These are phyloP conservation scores for Ustilago curta DNA, from an alignment of 1,284 basidiomycete genomes.

Conservation along the genomic window DNA sequence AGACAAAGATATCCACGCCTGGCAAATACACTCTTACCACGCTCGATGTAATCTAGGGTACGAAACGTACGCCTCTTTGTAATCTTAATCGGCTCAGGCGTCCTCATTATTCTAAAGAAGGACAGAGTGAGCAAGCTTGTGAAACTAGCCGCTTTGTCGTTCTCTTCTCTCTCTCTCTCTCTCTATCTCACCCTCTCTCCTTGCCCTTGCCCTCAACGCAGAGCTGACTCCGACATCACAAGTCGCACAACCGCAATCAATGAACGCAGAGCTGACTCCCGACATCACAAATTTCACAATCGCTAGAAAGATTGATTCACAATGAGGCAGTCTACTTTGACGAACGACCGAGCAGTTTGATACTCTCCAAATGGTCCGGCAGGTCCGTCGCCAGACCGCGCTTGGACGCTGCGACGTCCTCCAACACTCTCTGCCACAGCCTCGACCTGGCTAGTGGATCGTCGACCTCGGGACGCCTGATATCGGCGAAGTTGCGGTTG, in stretches of 20 bases:
- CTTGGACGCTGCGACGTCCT: constrained; percentile 40
- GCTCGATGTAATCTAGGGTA: constrained; percentile 10
- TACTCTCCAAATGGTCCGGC: constrained; percentile 39
- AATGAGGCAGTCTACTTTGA: constrained; percentile 1
- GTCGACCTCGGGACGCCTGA: constrained; percentile 50
- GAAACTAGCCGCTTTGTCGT: too few species aligned
- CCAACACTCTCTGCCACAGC: constrained; percentile 49
- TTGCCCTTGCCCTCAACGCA: too few species aligned
- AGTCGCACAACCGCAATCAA: too few species aligned
- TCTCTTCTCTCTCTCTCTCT: too few species aligned
- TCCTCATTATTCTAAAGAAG: background rate
- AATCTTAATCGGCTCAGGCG: constrained; percentile 1
- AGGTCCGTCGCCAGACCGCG: constrained; percentile 25
- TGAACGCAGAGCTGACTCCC: too few species aligned
- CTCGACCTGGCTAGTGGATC: constrained; percentile 51
- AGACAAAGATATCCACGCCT: background rate
- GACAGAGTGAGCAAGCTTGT: background rate
- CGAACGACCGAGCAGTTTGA: constrained; percentile 21
- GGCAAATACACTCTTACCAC: background rate
- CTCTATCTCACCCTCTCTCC: too few species aligned
- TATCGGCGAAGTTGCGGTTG: constrained; percentile 39
- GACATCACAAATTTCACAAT: too few species aligned
- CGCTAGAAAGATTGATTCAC: too few species aligned
- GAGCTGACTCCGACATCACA: too few species aligned
- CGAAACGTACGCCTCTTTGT: background rate